Conservation (phyloP, 345 rosid species). For the Gossypioides kirkii region DNA sequence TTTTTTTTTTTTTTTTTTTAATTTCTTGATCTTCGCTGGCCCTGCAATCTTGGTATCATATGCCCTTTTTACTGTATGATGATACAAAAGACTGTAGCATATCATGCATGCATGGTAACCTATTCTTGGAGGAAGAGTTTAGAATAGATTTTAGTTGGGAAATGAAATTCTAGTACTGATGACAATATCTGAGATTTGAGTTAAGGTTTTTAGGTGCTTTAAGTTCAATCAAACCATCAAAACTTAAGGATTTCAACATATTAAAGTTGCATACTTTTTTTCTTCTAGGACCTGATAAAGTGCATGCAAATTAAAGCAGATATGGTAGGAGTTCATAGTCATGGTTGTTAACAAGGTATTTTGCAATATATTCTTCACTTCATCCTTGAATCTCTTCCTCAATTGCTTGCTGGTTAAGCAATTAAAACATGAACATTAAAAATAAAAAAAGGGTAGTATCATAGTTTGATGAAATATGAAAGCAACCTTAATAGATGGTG, state of each 20-base stretch:
- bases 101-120: not conserved
- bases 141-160: not conserved
- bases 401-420: slow-evolving; percentile 1
- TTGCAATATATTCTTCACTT: not conserved
- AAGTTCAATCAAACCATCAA: not conserved
- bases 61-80: not conserved
- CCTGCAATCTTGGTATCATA: slow-evolving; percentile 14
- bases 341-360: not conserved
- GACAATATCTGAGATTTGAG: not conserved
- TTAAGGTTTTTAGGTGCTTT: not conserved
- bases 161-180: not conserved
- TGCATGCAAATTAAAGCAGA: slow-evolving; percentile 7
- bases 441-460: not conserved
- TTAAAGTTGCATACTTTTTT: not conserved
- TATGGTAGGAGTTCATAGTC: not conserved
- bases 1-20: not conserved
- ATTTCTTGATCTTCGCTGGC: slow-evolving; percentile 9
- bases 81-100: not conserved
- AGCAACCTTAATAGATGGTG: not conserved
- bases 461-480: slow-evolving; percentile 7
- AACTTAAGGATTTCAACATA: not conserved
- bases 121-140: too few species aligned
- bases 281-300: not conserved
- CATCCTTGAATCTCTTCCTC: not conserved
- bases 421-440: not conserved